Conservation (phyloP, 2,329 filamentous ascomycete species). For the Botrytis fragariae region DNA sequence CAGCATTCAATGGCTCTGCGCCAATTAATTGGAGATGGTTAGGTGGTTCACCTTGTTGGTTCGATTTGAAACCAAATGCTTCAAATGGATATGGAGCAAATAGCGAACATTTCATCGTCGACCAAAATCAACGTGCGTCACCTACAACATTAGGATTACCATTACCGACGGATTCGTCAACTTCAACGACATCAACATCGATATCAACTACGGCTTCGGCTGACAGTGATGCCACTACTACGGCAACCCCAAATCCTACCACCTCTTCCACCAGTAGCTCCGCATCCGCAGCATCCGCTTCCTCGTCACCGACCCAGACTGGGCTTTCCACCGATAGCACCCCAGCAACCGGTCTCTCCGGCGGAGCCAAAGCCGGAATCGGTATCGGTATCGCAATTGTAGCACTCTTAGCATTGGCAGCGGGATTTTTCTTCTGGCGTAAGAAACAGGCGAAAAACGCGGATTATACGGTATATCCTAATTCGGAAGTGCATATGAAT, state of each 20-base stretch:
- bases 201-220: neutral
- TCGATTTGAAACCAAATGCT: constrained; percentile 27
- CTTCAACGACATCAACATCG: neutral
- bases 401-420: neutral
- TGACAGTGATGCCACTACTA: neutral
- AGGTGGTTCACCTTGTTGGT: constrained; percentile 25
- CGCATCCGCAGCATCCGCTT: neutral
- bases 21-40: constrained; percentile 24
- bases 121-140: constrained; percentile 2
- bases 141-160: neutral
- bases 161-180: neutral
- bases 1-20: constrained; percentile 24
- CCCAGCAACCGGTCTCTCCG: neutral
- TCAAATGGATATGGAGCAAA: constrained; percentile 23
- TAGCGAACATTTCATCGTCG: constrained; percentile 19
- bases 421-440: constrained; percentile 5
- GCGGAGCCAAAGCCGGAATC: constrained; percentile 12
- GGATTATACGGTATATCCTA: neutral
- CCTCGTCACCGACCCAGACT: neutral
- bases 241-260: neutral
- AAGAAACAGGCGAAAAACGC: neutral
- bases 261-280: neutral
- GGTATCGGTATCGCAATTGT: neutral
- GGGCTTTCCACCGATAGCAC: neutral
- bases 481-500: no score